Evolutionary conservation across 176 grass and related monocot species (phyloP).

Genomic region (Cymbopogon citratus): DNA sequence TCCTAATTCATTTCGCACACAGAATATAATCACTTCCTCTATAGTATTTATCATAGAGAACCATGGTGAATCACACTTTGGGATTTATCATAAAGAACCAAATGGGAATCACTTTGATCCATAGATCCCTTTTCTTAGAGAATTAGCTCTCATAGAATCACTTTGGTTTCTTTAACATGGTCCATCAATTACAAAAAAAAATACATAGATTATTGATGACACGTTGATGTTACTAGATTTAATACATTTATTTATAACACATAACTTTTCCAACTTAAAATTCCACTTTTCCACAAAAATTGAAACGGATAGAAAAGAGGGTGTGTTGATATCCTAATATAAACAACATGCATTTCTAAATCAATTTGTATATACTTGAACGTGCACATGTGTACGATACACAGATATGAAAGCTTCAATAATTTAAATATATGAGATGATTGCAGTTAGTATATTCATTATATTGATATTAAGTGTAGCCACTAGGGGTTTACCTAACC

Average conservation of each 20-base stretch:
- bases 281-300: not conserved
- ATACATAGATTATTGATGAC: not conserved
- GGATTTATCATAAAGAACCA: not conserved
- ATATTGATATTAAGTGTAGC: not conserved
- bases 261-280: not conserved
- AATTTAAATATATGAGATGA: not conserved
- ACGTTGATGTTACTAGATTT: not conserved
- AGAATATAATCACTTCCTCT: too few species aligned
- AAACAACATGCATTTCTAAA: not conserved
- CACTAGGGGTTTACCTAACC: conserved; percentile 23
- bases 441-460: not conserved
- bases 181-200: not conserved
- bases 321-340: not conserved
- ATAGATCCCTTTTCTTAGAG: not conserved
- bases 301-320: not conserved
- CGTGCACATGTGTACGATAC: not conserved
- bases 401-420: not conserved
- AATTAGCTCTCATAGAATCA: not conserved
- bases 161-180: not conserved
- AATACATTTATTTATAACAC: not conserved
- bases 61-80: not conserved
- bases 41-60: not conserved
- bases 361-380: not conserved
- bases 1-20: not conserved
- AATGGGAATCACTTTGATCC: not conserved